Conservation (phyloP, 1,139 yeast species). For the Pichia sp. region DNA sequence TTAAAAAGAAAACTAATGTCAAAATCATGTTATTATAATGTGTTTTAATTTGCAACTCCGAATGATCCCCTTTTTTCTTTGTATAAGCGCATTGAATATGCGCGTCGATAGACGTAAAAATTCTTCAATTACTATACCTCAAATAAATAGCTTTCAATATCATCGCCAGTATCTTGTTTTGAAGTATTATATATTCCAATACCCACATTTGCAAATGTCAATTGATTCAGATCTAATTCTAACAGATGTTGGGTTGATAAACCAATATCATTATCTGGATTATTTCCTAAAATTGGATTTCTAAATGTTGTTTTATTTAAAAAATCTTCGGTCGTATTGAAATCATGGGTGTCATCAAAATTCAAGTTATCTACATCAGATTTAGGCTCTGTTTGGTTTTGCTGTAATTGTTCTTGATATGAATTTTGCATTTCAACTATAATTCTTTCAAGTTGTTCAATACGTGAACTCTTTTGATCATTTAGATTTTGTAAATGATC, state of each 20-base stretch:
- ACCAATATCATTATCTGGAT: neutral
- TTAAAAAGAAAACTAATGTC: neutral
- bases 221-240: slow-evolving; percentile 5
- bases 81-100: neutral
- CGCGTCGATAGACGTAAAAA: slow-evolving; percentile 1
- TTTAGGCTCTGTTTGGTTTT: no score
- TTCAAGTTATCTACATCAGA: neutral
- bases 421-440: slow-evolving; percentile 4
- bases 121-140: neutral
- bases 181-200: neutral
- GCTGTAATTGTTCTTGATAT: neutral
- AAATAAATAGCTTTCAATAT: slow-evolving; percentile 9
- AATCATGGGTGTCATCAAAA: no score
- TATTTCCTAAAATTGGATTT: neutral
- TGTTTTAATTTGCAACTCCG: slow-evolving; percentile 1
- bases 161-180: slow-evolving; percentile 1
- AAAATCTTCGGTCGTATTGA: neutral
- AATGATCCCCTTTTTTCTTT: neutral
- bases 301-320: neutral
- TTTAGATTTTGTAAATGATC: neutral
- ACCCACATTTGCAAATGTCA: neutral
- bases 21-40: neutral
- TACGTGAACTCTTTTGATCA: slow-evolving; percentile 2
- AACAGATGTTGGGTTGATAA: slow-evolving; percentile 13
- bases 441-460: slow-evolving; percentile 6